A percentile compares a stretch with the other conserved stretches of the same genome.
These are phyloP conservation scores for Annulohypoxylon bovei DNA, from an alignment of 495 filamentous ascomycete genomes.

Conservation along the genomic window DNA sequence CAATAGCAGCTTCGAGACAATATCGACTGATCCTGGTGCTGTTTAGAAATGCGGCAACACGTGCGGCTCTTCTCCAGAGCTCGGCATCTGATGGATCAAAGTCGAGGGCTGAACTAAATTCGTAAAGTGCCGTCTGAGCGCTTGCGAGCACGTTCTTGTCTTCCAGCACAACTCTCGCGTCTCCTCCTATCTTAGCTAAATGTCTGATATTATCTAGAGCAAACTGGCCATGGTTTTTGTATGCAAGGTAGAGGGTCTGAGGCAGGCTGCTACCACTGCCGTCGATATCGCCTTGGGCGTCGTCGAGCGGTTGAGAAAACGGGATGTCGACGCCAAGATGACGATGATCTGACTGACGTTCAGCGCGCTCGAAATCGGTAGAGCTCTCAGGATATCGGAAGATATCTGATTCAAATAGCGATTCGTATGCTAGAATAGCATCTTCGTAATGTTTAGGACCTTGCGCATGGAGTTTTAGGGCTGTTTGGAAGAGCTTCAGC, in stretches of 20 bases:
- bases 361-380: slow-evolving; percentile 76
- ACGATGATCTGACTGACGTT: slow-evolving; percentile 65
- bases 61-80: slow-evolving; percentile 88
- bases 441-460: slow-evolving; percentile 78
- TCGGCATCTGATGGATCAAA: slow-evolving; percentile 93
- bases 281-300: slow-evolving; percentile 64
- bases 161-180: slow-evolving; percentile 47
- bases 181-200: slow-evolving; percentile 51
- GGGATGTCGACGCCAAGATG: slow-evolving; percentile 49
- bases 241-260: slow-evolving; percentile 88
- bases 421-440: slow-evolving; percentile 83
- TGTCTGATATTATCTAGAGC: slow-evolving; percentile 74
- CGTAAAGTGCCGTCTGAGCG: slow-evolving; percentile 62
- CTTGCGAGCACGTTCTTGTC: slow-evolving; percentile 53
- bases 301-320: slow-evolving; percentile 52
- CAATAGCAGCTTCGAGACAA: slow-evolving; percentile 90
- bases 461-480: slow-evolving; percentile 90
- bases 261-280: slow-evolving; percentile 81
- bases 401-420: slow-evolving; percentile 89
- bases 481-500: slow-evolving; percentile 91
- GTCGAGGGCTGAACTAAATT: slow-evolving; percentile 80
- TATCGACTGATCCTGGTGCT: slow-evolving; percentile 83
- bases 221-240: slow-evolving; percentile 96
- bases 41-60: slow-evolving; percentile 76
- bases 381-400: slow-evolving; percentile 88